Percentiles rank a stretch among this genome's conserved stretches.
These are phyloP conservation scores for Akebia trifoliata DNA, from an alignment of 164 flowering plant genomes.

Conservation along the genomic window DNA sequence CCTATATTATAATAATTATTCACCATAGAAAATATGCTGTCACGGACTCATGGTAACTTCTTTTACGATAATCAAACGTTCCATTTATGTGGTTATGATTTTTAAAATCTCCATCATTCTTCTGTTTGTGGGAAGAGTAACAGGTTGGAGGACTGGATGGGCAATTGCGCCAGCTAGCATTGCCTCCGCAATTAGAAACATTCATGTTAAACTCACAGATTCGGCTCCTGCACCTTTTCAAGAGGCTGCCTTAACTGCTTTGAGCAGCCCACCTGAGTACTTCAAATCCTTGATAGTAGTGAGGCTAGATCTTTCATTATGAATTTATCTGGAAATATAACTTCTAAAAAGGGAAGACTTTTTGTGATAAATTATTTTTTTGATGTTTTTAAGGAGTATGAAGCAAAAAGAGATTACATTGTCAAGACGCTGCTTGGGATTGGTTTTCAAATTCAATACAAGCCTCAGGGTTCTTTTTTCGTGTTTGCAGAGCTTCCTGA, in stretches of 20 bases:
- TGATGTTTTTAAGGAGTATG: constrained; percentile 47
- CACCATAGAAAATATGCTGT: too few relatives aligned
- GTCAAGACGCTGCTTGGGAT: constrained; percentile 40
- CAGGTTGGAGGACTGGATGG: constrained; percentile 96
- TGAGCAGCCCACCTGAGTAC: constrained; percentile 48
- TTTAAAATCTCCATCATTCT: not conserved
- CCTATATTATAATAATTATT: too few relatives aligned
- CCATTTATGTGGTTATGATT: too few relatives aligned
- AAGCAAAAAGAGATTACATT: constrained; percentile 52
- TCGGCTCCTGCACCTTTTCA: constrained; percentile 93
- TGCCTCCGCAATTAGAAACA: constrained; percentile 74
- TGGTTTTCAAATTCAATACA: constrained; percentile 51
- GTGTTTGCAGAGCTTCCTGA: constrained; percentile 74
- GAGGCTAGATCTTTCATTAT: constrained; percentile 12
- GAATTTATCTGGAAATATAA: not conserved
- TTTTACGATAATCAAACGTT: too few relatives aligned
- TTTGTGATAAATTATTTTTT: not conserved
- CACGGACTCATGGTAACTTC: too few relatives aligned
- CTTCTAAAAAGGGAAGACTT: not conserved
- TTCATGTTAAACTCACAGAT: constrained; percentile 63
- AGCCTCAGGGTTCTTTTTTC: constrained; percentile 75
- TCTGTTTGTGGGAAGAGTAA: constrained; percentile 11
- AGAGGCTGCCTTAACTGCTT: constrained; percentile 77
- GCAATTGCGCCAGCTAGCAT: constrained; percentile 65
- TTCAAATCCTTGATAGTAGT: constrained; percentile 51